These are phyloP conservation scores for Diplodia sapinea DNA, from an alignment of 2,329 filamentous ascomycete species.

Conservation along the genomic window DNA sequence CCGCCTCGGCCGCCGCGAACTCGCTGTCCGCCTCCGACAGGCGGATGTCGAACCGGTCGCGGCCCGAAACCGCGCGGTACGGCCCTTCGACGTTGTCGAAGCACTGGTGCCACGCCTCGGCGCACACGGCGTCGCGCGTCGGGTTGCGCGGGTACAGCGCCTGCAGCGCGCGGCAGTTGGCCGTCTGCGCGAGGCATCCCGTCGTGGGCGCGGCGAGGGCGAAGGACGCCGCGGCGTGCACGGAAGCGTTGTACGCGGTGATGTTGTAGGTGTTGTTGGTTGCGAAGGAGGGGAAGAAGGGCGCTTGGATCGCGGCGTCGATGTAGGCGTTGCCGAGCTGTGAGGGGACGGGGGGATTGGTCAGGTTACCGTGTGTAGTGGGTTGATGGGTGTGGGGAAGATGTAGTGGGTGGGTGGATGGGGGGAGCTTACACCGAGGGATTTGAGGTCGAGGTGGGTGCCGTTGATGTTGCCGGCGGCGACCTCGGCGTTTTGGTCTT, in stretches of 20 bases:
- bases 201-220: constrained; percentile 50
- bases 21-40: constrained; percentile 59
- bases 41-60: constrained; percentile 62
- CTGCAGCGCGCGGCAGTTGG: constrained; percentile 55
- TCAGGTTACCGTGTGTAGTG: no score
- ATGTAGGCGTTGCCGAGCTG: constrained; percentile 61
- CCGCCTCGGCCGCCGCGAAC: constrained; percentile 57
- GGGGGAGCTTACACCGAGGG: constrained; percentile 55
- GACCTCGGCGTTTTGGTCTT: constrained; percentile 61
- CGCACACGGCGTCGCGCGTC: constrained; percentile 13
- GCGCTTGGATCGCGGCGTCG: constrained; percentile 55
- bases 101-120: constrained; percentile 49
- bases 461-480: constrained; percentile 54
- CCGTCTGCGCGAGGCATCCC: constrained; percentile 60
- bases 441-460: constrained; percentile 59
- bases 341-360: neutral
- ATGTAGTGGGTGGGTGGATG: neutral
- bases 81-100: constrained; percentile 37
- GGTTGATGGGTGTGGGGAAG: no score
- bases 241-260: constrained; percentile 53
- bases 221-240: constrained; percentile 53
- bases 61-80: constrained; percentile 43
- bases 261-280: constrained; percentile 63
- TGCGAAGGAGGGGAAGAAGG: constrained; percentile 56
- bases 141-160: constrained; percentile 37